Base-by-base conservation (phyloP, 352 stramenopile species). In the Peronospora belbahrii region DNA sequence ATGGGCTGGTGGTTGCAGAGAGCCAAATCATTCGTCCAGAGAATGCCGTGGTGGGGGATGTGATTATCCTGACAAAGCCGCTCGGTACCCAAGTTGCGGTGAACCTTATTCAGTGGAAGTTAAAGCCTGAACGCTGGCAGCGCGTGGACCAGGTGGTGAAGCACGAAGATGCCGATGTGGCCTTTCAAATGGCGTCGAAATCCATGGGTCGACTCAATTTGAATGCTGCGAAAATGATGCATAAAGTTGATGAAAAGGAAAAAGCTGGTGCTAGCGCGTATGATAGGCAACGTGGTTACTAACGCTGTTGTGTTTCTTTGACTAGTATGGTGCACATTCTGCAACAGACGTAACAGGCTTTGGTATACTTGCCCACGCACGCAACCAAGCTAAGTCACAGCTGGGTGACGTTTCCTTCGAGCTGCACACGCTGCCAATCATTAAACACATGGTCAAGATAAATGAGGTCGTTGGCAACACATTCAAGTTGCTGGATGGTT, bases 271-370 rank as follows among this genome's bases (percentile, higher is more conserved):
- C 18, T 13, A 2, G 2, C 3, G 17, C 8, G 47, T 19, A 7
- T 32, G n/a, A n/a, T n/a, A n/a, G n/a, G n/a, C n/a, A n/a, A n/a
- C n/a, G 3, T 46, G 18, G 28, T 47, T 7, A 46, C 5, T 31
- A 3, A 32, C 23, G 10, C 20, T 47, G 7, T 30, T 31, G 30
- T 43, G 2, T 35, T 48, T 15, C 5, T 39, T n/a, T 46, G 7
- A 24, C 18, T 46, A 97, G 70, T 83, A 97, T 42, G 66, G 78
- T 17, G 90, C 92, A 4, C 76, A 95, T 62, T 95, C 88, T 22
- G 88, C 82, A n/a, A 98, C 94, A 15, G 94, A 97, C 63, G 90
- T 97, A 28, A 98, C 94, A 46, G 94, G 94, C 48, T 98, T 98
- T 71, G 94, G 94, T 15, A 83, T 97, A 28, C 64, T 97, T 14